Base-by-base conservation (phyloP, 2,329 filamentous ascomycete species). In the Epichloe bromicola region DNA sequence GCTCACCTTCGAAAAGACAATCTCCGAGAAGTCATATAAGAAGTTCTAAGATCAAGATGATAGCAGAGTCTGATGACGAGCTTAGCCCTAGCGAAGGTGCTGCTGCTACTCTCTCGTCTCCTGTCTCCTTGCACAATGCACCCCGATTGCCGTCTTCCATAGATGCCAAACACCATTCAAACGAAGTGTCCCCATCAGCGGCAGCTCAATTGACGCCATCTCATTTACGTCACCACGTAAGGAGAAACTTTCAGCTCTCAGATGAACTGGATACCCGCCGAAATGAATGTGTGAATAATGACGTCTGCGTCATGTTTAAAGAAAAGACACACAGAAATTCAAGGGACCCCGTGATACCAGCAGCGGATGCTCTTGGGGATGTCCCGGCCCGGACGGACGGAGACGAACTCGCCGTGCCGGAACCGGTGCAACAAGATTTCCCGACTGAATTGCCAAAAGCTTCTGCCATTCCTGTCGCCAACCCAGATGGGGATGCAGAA, bases 61-160 rank as follows among this genome's bases (percentile, higher is more conserved):
- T 17, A 19, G 23, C 14, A 19, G 46, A 45, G 26, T 52, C 54
- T 10, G 57, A 58, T 6, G 51, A 55, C 40, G 56, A 57, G 26
- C 43, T 54, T 7, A 52, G 46, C 19, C 49, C 47, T n/a, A 47
- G 38, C 17, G 48, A 48, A 26, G 42, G 47, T 37, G 53, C 52
- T 17, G 58, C 60, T 15, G 59, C 57, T 36, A 60, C 55, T 20
- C 55, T 62, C 3, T 60, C 58, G 15, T 60, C 60, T 3, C 62
- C 61, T 5, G 55, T 64, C 11, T 67, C 64, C 4, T 54, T 60
- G 37, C 54, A 17, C 47, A 56, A 53, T 44, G 50, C 11, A 7
- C 26, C 43, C 19, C 26, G 37, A 19, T 19, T 33, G 36, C n/a
- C 17, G 23, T 46, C 38, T 26, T 19, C 19, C 36, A 46, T 14